Base-by-base conservation (phyloP, 352 stramenopile species). In the Aphanomyces astaci region DNA sequence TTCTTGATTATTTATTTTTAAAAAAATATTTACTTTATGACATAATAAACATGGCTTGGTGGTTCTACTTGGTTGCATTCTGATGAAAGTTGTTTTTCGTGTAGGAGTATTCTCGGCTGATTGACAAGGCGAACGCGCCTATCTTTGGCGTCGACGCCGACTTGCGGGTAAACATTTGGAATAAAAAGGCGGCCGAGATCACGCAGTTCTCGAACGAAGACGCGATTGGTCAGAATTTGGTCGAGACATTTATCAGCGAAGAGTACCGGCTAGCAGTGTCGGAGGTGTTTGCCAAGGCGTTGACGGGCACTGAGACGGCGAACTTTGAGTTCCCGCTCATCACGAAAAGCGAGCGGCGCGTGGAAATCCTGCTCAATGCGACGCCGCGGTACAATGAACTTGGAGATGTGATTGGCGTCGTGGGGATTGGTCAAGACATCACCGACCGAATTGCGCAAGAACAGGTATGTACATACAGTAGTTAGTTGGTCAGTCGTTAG, bases 81-180 rank as follows among this genome's bases (percentile, higher is more conserved):
- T n/a, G n/a, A n/a, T n/a, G n/a, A n/a, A n/a, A n/a, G n/a, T n/a
- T n/a, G n/a, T n/a, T n/a, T n/a, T n/a, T n/a, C n/a, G n/a, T n/a
- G n/a, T n/a, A n/a, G 70, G 87, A 95, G 71, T 95, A 95, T 63
- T 87, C 83, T 2, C 84, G 87, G 1, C 48, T 73, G 22, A 73
- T 73, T 28, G 66, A 72, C 45, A 67, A 62, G 46, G 66, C 66
- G 1, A 72, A 72, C 56, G 66, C 66, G 51, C 66, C 67, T 4
- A 73, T 73, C 45, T 84, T 89, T 73, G 78, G 77, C 33, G 70
- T 87, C 5, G 78, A 89, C 71, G 75, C 75, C 0, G 81, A 92
- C 45, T 75, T 94, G 4, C 90, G 85, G 48, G 89, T 96, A 11
- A 95, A 94, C 51, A 94, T 95, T 43, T 94, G 88, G 89, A 96